Conservation (phyloP, 768 basidiomycete genomes). For the Rhodocollybia butyracea region DNA sequence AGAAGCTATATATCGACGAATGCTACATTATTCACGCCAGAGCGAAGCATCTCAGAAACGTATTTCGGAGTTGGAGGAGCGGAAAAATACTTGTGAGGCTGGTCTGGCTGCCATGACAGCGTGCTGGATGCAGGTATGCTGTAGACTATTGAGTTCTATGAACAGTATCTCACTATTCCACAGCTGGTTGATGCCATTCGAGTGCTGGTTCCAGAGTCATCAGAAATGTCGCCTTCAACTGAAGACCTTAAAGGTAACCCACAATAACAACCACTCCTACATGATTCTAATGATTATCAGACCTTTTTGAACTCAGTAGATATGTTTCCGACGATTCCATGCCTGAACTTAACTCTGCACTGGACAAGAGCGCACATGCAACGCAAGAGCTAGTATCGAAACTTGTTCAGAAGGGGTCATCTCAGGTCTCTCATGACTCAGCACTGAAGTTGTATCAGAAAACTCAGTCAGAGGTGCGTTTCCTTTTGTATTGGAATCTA, state of each 20-base stretch:
- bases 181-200: constrained; percentile 70
- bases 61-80: constrained; percentile 62
- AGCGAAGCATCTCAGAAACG: constrained; percentile 59
- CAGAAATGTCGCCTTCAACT: constrained; percentile 42
- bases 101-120: constrained; percentile 71
- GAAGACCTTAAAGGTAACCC: constrained; percentile 39
- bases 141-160: neutral
- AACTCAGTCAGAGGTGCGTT: constrained; percentile 57
- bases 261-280: constrained; percentile 4
- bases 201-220: constrained; percentile 31
- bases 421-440: constrained; percentile 32
- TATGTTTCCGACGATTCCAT: constrained; percentile 32
- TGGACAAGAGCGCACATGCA: constrained; percentile 53
- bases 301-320: constrained; percentile 45
- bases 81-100: constrained; percentile 65
- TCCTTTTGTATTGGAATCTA: neutral
- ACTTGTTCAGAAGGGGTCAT: constrained; percentile 41
- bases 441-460: constrained; percentile 45
- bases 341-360: constrained; percentile 36
- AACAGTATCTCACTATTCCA: constrained; percentile 4
- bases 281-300: constrained; percentile 21
- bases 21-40: constrained; percentile 80
- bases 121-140: constrained; percentile 73
- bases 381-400: constrained; percentile 59
- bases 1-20: constrained; percentile 80